phyloP scores from a whole-genome alignment of 257 asterid genomes.

The Solanum habrochaites region DNA sequence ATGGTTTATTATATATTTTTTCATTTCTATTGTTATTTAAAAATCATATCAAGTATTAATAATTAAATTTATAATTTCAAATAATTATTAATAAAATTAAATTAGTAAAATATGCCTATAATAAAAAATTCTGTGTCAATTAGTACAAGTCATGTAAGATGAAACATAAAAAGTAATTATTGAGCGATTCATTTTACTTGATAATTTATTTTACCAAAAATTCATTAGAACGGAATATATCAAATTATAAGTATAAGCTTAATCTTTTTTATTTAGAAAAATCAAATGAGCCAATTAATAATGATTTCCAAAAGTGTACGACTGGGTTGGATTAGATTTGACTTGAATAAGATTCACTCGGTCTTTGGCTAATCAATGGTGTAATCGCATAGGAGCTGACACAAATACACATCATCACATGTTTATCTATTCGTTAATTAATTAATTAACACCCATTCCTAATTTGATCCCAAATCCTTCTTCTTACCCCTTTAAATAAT shows the following conservation, averaged over 20 bases:
- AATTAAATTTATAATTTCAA: too few species aligned
- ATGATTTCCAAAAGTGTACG: neutral
- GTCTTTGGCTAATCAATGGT: neutral
- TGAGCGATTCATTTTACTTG: neutral
- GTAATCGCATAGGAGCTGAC: slow-evolving; percentile 2
- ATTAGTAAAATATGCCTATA: too few species aligned
- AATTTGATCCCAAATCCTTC: neutral
- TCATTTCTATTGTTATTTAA: neutral
- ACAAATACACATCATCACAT: neutral
- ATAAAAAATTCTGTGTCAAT: too few species aligned
- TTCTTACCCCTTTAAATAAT: neutral
- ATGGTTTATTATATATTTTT: neutral
- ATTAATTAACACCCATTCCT: neutral
- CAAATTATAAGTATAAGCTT: neutral
- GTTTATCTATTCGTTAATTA: neutral
- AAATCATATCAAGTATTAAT: too few species aligned
- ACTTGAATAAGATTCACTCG: neutral
- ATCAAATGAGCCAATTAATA: neutral
- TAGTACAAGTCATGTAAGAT: too few species aligned
- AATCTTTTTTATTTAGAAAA: neutral
- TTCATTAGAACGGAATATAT: too few species aligned
- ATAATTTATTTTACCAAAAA: too few species aligned
- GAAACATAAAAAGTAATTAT: too few species aligned
- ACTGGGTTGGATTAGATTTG: neutral
- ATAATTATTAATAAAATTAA: too few species aligned